These are phyloP conservation scores for Colletotrichum endophyticum DNA, from an alignment of 2,329 filamentous ascomycete genomes.

Conservation along the genomic window DNA sequence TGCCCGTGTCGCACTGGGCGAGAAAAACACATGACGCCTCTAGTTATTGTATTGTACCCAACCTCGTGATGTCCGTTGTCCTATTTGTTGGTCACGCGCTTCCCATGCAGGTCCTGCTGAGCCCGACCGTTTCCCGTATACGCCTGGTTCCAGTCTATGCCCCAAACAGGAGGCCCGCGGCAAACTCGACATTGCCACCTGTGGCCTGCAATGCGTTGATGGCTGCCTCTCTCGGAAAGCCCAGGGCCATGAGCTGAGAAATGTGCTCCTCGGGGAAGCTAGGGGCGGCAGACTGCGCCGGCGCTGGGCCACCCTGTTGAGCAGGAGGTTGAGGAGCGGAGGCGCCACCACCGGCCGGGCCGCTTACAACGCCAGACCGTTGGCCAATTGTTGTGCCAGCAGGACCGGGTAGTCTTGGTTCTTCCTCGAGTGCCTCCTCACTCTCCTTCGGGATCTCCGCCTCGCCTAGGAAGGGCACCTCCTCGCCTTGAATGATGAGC, in stretches of 20 bases:
- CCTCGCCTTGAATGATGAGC: conserved; percentile 85
- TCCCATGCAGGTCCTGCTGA: background rate
- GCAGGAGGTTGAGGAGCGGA: conserved; percentile 27
- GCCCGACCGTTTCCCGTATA: background rate
- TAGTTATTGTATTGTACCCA: background rate
- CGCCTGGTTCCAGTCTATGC: conserved; percentile 29
- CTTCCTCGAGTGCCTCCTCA: conserved; percentile 74
- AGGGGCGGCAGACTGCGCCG: conserved; percentile 28
- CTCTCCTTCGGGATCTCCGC: conserved; percentile 89
- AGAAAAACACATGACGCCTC: conserved; percentile 2
- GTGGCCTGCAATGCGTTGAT: conserved; percentile 82
- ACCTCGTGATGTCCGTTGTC: background rate
- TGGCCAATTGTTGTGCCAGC: conserved; percentile 89
- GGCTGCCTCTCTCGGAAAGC: conserved; percentile 78
- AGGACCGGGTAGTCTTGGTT: conserved; percentile 84
- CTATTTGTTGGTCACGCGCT: background rate
- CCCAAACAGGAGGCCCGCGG: conserved; percentile 79
- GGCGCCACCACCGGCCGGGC: conserved; percentile 37
- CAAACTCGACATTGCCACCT: conserved; percentile 84
- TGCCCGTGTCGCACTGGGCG: background rate
- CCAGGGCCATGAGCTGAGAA: conserved; percentile 76
- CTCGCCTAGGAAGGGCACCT: conserved; percentile 90
- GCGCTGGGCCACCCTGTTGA: conserved; percentile 26
- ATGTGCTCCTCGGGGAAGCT: conserved; percentile 69
- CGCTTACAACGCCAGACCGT: conserved; percentile 77